phyloP scores from a whole-genome alignment of 2,329 filamentous ascomycete species.

The Biscogniauxia marginata region DNA sequence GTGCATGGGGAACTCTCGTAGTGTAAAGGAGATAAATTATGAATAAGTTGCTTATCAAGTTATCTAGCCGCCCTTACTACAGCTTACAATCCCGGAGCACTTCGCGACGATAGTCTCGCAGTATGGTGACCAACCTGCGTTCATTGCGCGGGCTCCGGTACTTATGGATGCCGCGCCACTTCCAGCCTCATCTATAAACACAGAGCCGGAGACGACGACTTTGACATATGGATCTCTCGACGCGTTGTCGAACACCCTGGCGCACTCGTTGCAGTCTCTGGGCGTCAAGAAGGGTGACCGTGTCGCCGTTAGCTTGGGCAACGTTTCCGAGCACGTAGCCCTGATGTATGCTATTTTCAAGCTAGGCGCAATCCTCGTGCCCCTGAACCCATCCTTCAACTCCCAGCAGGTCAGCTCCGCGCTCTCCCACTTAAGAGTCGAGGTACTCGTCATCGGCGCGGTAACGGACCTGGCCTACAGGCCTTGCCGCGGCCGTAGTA shows the following conservation, averaged over 20 bases:
- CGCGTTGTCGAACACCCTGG: slow-evolving; percentile 70
- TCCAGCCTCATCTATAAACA: slow-evolving; percentile 35
- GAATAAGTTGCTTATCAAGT: slow-evolving; percentile 6
- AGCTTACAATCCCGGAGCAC: slow-evolving; percentile 69
- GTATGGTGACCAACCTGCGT: slow-evolving; percentile 63
- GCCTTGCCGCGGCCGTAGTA: slow-evolving; percentile 53
- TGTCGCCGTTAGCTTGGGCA: slow-evolving; percentile 84
- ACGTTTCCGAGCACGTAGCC: slow-evolving; percentile 78
- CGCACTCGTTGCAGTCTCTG: slow-evolving; percentile 64
- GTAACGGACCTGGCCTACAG: slow-evolving; percentile 80
- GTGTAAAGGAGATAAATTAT: neutral
- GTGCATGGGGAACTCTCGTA: neutral
- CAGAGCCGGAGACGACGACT: slow-evolving; percentile 61
- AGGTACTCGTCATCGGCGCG: slow-evolving; percentile 77
- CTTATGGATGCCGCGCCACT: slow-evolving; percentile 19
- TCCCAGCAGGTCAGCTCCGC: slow-evolving; percentile 74
- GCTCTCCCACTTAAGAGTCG: slow-evolving; percentile 69
- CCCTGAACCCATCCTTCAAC: slow-evolving; percentile 89
- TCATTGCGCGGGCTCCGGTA: slow-evolving; percentile 50
- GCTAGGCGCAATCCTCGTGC: slow-evolving; percentile 90
- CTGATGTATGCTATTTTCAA: slow-evolving; percentile 91
- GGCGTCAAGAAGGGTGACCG: slow-evolving; percentile 81
- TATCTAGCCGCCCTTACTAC: slow-evolving; percentile 64
- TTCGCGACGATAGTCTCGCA: slow-evolving; percentile 64
- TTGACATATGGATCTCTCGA: slow-evolving; percentile 78